A percentile compares a stretch with the other conserved stretches of the same genome.
Evolutionary conservation across 768 basidiomycete genomes (phyloP).

Genomic region (Boletus pseudopeckii): DNA sequence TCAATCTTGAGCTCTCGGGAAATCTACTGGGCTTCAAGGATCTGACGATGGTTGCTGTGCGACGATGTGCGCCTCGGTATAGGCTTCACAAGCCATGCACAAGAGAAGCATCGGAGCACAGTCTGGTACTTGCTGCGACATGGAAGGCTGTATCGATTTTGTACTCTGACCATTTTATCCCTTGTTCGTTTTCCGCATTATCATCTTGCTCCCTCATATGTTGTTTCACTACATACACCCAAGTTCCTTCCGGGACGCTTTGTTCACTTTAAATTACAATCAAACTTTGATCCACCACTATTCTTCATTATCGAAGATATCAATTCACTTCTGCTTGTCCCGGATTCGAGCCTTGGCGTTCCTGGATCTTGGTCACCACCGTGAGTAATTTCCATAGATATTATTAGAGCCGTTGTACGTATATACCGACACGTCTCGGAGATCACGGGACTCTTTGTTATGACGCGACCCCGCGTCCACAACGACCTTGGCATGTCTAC

Average conservation of each 20-base stretch:
- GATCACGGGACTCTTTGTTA: conserved; percentile 18
- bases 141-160: conserved; percentile 20
- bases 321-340: conserved; percentile 3
- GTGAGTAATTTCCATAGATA: not conserved
- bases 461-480: conserved; percentile 4
- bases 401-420: not conserved
- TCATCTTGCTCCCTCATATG: conserved; percentile 18
- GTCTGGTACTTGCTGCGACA: conserved; percentile 18
- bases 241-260: conserved; percentile 23
- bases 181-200: conserved; percentile 16
- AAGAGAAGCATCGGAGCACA: conserved; percentile 14
- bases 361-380: conserved; percentile 8
- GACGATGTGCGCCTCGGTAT: conserved; percentile 7
- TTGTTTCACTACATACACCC: conserved; percentile 21
- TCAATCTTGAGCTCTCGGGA: conserved; percentile 1
- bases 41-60: conserved; percentile 12
- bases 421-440: not conserved
- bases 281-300: conserved; percentile 13
- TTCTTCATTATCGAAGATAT: conserved; percentile 6
- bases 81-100: conserved; percentile 5
- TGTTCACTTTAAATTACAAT: conserved; percentile 27
- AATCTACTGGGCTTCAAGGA: not conserved
- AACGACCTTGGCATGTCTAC: too few species aligned
- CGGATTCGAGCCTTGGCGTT: conserved; percentile 1
- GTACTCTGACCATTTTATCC: conserved; percentile 22